A percentile compares a stretch with the other conserved stretches of the same genome.
These are phyloP conservation scores for Penicillium cataractarum DNA, from an alignment of 495 filamentous ascomycete genomes.

Conservation along the genomic window DNA sequence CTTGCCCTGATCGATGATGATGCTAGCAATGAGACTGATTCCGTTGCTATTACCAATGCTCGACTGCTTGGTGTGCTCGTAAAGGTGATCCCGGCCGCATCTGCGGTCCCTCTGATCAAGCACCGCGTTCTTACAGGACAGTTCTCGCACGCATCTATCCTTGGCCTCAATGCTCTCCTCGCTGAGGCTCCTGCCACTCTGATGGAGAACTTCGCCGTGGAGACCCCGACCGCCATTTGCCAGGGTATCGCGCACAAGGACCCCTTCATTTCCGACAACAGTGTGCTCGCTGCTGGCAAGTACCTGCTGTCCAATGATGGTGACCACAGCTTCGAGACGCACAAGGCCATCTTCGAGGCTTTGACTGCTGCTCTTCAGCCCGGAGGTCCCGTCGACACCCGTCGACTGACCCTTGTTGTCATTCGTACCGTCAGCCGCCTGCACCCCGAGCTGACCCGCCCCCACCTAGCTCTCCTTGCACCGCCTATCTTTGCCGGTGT, in stretches of 20 bases:
- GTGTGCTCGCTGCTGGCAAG: conserved; percentile 92
- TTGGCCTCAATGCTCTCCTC: conserved; percentile 87
- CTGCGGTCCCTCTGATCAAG: conserved; percentile 72
- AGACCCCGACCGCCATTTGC: conserved; percentile 73
- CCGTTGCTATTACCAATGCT: conserved; percentile 85
- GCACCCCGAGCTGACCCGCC: conserved; percentile 73
- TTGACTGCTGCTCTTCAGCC: conserved; percentile 74
- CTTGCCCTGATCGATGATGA: conserved; percentile 87
- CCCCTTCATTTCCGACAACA: conserved; percentile 84
- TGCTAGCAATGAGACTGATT: conserved; percentile 69
- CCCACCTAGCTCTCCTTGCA: conserved; percentile 76
- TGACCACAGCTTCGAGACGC: conserved; percentile 59
- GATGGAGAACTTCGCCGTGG: conserved; percentile 65
- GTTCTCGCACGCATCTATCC: conserved; percentile 67
- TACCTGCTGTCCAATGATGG: conserved; percentile 71
- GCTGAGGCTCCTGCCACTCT: conserved; percentile 74
- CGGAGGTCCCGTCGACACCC: conserved; percentile 76
- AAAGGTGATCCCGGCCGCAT: conserved; percentile 72
- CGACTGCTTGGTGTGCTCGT: conserved; percentile 86
- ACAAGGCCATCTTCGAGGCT: conserved; percentile 76
- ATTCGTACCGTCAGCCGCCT: conserved; percentile 80
- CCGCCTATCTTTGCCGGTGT: conserved; percentile 88
- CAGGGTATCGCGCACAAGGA: conserved; percentile 77
- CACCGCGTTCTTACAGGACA: conserved; percentile 74
- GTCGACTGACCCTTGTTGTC: conserved; percentile 86